Conservation (phyloP, 176 grass and related monocot genomes). For the Hyparrhenia diplandra region DNA sequence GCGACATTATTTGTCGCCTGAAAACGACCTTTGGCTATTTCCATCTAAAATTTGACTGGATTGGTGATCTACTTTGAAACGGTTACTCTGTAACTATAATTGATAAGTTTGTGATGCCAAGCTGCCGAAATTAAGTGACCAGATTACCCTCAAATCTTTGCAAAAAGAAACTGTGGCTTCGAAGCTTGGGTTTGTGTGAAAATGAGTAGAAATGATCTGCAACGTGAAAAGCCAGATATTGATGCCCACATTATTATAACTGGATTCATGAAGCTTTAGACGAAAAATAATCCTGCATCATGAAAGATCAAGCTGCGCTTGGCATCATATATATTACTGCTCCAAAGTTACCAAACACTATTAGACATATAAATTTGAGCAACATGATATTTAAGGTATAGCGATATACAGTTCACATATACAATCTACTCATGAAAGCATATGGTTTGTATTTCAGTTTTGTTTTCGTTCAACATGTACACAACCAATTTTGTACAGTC, state of each 20-base stretch:
- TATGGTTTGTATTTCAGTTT: not conserved
- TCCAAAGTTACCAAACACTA: not conserved
- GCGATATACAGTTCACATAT: not conserved
- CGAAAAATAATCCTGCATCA: not conserved
- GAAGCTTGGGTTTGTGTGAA: not conserved
- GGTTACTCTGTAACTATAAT: not conserved
- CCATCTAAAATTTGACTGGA: not conserved
- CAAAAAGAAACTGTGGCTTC: not conserved
- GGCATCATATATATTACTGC: not conserved
- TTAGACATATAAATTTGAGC: too few species aligned
- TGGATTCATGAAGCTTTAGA: not conserved
- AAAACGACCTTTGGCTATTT: not conserved
- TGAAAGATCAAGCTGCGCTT: not conserved
- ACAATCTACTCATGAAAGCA: not conserved
- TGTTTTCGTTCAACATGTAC: not conserved
- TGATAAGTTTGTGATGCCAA: not conserved
- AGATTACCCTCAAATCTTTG: not conserved
- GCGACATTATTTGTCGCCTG: not conserved
- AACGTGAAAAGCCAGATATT: not conserved
- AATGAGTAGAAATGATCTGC: not conserved
- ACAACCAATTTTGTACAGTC: not conserved
- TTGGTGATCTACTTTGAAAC: not conserved
- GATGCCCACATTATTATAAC: not conserved
- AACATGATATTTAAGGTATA: not conserved
- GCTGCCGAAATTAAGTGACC: not conserved